Evolutionary conservation across 2,329 filamentous ascomycete species (phyloP).

Genomic region (Dothistroma pini): DNA sequence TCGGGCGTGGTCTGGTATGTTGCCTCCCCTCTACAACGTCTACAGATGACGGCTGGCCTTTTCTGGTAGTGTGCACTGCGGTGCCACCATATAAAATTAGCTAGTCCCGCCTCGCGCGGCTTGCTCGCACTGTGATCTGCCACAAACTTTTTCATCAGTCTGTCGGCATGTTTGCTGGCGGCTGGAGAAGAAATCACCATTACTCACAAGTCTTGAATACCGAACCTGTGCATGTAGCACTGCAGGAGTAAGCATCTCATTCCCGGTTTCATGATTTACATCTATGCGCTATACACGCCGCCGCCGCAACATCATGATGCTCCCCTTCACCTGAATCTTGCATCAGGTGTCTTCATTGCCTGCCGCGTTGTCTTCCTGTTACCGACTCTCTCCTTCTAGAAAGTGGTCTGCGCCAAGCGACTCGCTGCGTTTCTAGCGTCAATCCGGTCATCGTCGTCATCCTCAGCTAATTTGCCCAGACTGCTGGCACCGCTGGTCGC

Average conservation of each 20-base stretch:
- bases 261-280: not conserved
- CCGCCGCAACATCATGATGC: not conserved
- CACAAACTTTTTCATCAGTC: not conserved
- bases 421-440: conserved; percentile 96
- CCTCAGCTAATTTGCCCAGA: conserved; percentile 55
- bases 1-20: not conserved
- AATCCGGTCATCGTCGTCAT: conserved; percentile 89
- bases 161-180: not conserved
- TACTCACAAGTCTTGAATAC: not conserved
- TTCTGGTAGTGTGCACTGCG: not conserved
- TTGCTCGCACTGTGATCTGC: not conserved
- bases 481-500: conserved; percentile 49
- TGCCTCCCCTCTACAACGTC: not conserved
- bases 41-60: not conserved
- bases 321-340: not conserved
- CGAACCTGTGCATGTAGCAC: not conserved
- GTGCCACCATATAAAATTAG: not conserved
- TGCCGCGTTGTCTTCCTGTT: not conserved
- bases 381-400: conserved; percentile 48
- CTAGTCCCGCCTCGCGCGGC: not conserved
- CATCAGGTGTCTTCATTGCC: not conserved
- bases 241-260: not conserved
- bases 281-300: not conserved
- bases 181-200: not conserved
- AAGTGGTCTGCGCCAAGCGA: conserved; percentile 88